Evolutionary conservation across 768 basidiomycete genomes (phyloP), one percentile per base, ranked within the genome.

Genomic region (Pholiota microspora): DNA sequence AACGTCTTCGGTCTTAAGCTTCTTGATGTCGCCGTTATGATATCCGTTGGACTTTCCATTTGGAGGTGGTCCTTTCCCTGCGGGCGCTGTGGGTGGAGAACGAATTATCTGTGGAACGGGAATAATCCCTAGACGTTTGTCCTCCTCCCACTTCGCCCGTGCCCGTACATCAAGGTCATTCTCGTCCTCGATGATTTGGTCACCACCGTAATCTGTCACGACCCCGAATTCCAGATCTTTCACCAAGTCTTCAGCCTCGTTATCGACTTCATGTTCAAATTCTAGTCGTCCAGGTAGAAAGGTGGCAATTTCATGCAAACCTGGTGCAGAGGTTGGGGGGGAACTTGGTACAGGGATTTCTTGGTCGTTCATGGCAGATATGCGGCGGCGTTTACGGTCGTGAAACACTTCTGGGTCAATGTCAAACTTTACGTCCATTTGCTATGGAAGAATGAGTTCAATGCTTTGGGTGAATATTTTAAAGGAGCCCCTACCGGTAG

Each of bases 271-370:
- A 62, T 95, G 94, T 66, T 99, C 96, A 67, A 99, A 99, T 70
- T 99, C 96, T 31, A 99, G 79, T n/a, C 96, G 86, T 13, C 96
- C 96, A 7, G 96, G 96, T 66, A 99, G 87, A 73, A 88, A 98
- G 0, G 88, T 89, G 13, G 88, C 85, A 35, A 98, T 81, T 72
- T 99, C 96, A 68, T 98, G 96, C 13, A 92, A 84, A 3, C 85
- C 92, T 2, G 96, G 96, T 0, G 88, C 85, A 5, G 96, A 98
- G 5, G 89, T 92, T 3, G 94, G 89, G 1, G 89, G 79, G 2
- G 84, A 77, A 65, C 92, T 92, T 27, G 86, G 82, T 44, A 83
- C 74, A 13, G 82, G 74, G 6, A 76, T 76, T 4, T 71, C 73
- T 44, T 76, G 74, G 25, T 78, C 77, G 60, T 83, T 85, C 83